phyloP scores from a whole-genome alignment of 192 early-diverging fungal genomes.

The Backusella tuberculispora region DNA sequence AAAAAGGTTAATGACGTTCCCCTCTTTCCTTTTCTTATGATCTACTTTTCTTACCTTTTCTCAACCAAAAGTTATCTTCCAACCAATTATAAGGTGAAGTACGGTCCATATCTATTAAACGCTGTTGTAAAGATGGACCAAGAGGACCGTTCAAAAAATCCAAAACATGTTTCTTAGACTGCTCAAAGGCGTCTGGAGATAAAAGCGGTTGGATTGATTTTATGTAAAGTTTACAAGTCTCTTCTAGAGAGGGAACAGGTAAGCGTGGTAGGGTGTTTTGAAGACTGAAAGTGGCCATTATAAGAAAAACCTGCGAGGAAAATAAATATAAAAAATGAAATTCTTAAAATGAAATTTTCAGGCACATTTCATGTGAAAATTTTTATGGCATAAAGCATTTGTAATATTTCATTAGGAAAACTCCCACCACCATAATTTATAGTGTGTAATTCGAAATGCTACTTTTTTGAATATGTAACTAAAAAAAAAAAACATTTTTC shows the following conservation, averaged over 20 bases:
- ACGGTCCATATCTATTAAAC: conserved; percentile 63
- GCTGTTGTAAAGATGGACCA: conserved; percentile 59
- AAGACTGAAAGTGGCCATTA: conserved; percentile 42
- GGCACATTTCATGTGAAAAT: conserved; percentile 6
- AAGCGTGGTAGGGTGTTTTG: conserved; percentile 59
- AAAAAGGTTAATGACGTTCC: neutral
- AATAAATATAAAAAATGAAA: neutral
- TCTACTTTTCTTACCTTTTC: conserved; percentile 25
- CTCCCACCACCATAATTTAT: neutral
- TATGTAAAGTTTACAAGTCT: conserved; percentile 60
- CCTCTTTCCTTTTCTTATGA: neutral
- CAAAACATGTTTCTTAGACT: conserved; percentile 47
- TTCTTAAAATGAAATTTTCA: neutral
- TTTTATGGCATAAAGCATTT: neutral
- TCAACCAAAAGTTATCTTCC: conserved; percentile 69
- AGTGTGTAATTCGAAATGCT: no score
- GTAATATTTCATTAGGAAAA: neutral
- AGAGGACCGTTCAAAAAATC: conserved; percentile 47
- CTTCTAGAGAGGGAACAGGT: conserved; percentile 66
- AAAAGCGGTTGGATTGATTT: conserved; percentile 61
- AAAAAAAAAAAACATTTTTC: no score
- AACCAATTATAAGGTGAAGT: conserved; percentile 69
- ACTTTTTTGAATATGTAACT: no score
- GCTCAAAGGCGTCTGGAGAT: conserved; percentile 47
- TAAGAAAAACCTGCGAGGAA: neutral